phyloP scores from a whole-genome alignment of 2,329 filamentous ascomycete species.

The Ceratocystis lukuohia region DNA sequence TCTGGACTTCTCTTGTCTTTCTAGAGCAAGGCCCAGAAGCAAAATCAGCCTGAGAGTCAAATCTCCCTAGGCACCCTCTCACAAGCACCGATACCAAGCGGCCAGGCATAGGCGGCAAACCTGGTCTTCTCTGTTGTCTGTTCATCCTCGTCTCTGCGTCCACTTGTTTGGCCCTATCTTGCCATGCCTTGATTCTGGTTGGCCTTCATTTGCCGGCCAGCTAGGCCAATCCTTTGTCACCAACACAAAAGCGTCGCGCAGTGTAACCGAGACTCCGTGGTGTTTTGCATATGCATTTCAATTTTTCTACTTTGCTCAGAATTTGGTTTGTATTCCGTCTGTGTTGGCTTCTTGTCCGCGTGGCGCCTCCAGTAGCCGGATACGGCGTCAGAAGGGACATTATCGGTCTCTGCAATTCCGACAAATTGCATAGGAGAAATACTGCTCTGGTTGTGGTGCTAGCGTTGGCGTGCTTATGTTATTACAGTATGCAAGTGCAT shows the following conservation, averaged over 20 bases:
- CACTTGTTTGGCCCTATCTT: not conserved
- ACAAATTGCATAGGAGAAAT: not conserved
- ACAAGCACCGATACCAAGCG: not conserved
- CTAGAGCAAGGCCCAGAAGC: not conserved
- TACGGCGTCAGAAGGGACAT: conserved; percentile 3
- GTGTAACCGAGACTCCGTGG: not conserved
- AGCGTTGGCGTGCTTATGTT: not conserved
- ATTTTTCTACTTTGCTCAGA: not conserved
- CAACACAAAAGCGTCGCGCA: not conserved
- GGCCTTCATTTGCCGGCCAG: not conserved
- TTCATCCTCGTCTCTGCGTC: not conserved
- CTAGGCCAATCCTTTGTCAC: not conserved
- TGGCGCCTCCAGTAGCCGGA: conserved; percentile 17
- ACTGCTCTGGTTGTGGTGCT: not conserved
- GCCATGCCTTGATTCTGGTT: not conserved
- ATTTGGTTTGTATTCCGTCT: conserved; percentile 1
- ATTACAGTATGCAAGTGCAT: not conserved
- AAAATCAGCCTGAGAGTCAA: not conserved
- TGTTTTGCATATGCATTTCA: conserved; percentile 1
- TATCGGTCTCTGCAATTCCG: not conserved
- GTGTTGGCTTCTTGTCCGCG: not conserved
- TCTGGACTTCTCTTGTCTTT: not conserved
- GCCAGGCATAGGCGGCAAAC: no score
- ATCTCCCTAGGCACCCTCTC: not conserved
- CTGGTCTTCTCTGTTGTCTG: no score